Evolutionary conservation across 208 protist genomes (phyloP), one percentile per base, ranked within the genome.

Genomic region (Strigomonas galati): DNA sequence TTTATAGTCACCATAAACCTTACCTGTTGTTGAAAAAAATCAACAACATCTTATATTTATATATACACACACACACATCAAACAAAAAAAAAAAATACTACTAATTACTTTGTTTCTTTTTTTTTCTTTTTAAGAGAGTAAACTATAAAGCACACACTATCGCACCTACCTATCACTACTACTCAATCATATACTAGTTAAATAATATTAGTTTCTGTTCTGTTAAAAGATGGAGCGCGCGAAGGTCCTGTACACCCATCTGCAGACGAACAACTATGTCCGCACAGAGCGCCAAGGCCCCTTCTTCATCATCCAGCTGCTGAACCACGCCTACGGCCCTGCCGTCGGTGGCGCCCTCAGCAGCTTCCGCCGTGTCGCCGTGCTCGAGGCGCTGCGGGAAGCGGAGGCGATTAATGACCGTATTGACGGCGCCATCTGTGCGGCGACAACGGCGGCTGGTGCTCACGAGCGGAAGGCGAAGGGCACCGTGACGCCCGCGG

Each of bases 281-380:
- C 19, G n/a, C 17, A n/a, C 40, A 24, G 30, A 44, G 56, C 40
- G 23, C 40, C 9, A 26, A 4, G 30, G 30, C 30, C 28, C 56
- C n/a, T 62, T 62, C 31, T 28, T 35, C 19, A 49, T 26, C 56
- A 62, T 62, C 40, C 24, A 19, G 31, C 24, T 62, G 19, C 23
- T 62, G 19, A 62, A 62, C 40, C 56, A 62, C 24, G 56, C 56
- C 5, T 62, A 62, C 30, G 56, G 56, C 28, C 56, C 56, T 14
- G 56, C 56, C 2, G 56, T 62, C 3, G 56, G 56, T 9, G 40
- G 40, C 30, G 56, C 56, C 3, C 27, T 62, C 30, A 62, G 30
- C 17, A 35, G 26, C 12, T n/a, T 43, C 19, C 56, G 56, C 12
- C 56, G 56, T 5, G 56, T n/a, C 19, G 19, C 31, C 7, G 3